These are phyloP conservation scores for Peniophora sp. DNA, from an alignment of 1,284 basidiomycete genomes.

Conservation along the genomic window DNA sequence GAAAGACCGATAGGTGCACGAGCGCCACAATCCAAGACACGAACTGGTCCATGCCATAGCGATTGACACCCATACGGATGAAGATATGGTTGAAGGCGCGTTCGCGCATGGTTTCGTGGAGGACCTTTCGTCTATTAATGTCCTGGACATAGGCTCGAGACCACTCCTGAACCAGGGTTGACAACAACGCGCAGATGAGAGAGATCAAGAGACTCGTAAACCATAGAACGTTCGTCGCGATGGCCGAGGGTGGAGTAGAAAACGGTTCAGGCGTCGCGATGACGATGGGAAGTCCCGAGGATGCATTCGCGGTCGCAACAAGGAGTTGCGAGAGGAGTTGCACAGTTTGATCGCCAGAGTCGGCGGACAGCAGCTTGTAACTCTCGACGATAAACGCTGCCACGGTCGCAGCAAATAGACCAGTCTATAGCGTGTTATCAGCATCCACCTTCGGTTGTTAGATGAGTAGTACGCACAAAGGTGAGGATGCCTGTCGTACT, in stretches of 20 bases:
- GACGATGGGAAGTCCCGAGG: neutral
- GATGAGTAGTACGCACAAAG: neutral
- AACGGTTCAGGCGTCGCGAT: neutral
- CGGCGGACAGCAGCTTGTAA: neutral
- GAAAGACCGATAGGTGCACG: neutral
- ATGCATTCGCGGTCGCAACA: neutral
- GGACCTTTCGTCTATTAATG: neutral
- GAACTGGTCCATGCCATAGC: neutral
- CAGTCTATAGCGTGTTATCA: neutral
- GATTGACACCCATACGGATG: neutral
- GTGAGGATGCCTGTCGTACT: neutral
- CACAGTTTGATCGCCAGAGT: neutral
- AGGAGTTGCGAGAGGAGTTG: neutral
- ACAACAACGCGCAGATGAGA: constrained; percentile 1
- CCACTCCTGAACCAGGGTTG: neutral
- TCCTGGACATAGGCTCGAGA: neutral
- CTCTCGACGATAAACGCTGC: neutral
- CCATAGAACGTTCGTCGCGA: constrained; percentile 4
- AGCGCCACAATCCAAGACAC: neutral
- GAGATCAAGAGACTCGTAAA: neutral
- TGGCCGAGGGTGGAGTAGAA: neutral
- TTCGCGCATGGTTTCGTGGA: neutral
- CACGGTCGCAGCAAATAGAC: neutral
- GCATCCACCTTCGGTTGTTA: neutral
- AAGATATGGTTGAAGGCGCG: neutral